Evolutionary conservation across 169 alveolate species (phyloP).

Genomic region (Plasmodium coatneyi): DNA sequence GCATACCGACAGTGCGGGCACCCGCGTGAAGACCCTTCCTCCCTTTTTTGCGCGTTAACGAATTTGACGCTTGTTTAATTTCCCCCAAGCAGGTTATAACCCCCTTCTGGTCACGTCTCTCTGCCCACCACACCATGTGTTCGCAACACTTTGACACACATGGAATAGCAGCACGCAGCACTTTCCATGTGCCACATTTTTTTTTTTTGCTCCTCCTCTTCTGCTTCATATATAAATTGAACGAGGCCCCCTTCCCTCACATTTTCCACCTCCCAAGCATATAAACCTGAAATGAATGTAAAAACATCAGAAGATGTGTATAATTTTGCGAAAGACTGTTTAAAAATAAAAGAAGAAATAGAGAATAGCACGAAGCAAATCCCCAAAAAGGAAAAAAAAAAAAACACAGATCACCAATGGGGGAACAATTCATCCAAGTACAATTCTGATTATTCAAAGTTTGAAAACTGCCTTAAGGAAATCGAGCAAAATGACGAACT

Average conservation of each 20-base stretch:
- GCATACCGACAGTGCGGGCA: background rate
- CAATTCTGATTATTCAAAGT: constrained; percentile 57
- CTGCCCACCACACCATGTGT: background rate
- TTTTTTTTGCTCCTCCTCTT: background rate
- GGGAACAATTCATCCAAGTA: constrained; percentile 15
- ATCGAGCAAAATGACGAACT: constrained; percentile 61
- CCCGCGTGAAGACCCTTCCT: background rate
- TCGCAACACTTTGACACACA: background rate
- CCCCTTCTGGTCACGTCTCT: background rate
- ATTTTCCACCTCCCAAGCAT: background rate
- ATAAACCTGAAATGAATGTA: constrained; percentile 33
- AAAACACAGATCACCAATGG: background rate
- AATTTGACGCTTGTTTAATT: background rate
- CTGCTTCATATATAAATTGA: background rate
- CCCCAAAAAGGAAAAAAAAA: constrained; percentile 11
- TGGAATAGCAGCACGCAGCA: background rate
- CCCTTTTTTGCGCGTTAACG: background rate
- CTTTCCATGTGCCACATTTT: background rate
- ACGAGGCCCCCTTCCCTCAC: background rate
- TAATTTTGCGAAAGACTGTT: constrained; percentile 64
- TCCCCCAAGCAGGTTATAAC: background rate
- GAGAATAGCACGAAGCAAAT: background rate
- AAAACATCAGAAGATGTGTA: constrained; percentile 68
- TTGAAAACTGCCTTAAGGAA: constrained; percentile 59
- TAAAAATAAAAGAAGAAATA: constrained; percentile 73